Evolutionary conservation across 1,284 basidiomycete species (phyloP).

Genomic region (Ustanciosporium gigantosporum): DNA sequence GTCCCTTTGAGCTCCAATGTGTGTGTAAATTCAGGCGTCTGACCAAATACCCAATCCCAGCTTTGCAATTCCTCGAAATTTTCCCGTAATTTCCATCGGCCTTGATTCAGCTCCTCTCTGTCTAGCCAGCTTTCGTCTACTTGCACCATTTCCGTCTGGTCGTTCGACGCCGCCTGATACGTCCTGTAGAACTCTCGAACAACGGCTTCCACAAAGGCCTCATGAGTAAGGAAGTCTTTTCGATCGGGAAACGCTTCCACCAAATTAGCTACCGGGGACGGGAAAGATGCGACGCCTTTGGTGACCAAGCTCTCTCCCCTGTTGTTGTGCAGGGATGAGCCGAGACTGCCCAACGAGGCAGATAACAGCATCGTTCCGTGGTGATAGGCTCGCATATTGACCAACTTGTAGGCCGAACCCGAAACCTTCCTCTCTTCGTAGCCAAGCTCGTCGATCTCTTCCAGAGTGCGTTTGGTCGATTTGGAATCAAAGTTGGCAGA

Average conservation of each 20-base stretch:
- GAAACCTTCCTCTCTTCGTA: constrained; percentile 71
- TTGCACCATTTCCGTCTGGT: background rate
- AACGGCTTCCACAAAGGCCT: constrained; percentile 74
- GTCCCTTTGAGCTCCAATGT: constrained; percentile 12
- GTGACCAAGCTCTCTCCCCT: constrained; percentile 74
- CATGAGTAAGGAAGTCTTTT: constrained; percentile 67
- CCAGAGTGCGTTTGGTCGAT: constrained; percentile 4
- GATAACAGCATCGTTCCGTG: constrained; percentile 97
- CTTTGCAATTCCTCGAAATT: constrained; percentile 65
- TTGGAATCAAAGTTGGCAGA: constrained; percentile 72
- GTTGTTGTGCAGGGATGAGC: constrained; percentile 66
- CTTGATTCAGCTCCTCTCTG: constrained; percentile 5
- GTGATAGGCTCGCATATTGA: constrained; percentile 87
- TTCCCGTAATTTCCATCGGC: constrained; percentile 14
- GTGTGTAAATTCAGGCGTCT: constrained; percentile 85
- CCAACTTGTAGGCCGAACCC: constrained; percentile 96
- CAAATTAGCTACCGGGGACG: constrained; percentile 87
- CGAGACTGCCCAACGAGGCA: constrained; percentile 41
- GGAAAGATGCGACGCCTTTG: constrained; percentile 86
- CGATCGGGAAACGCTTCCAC: constrained; percentile 65
- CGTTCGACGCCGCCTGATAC: constrained; percentile 63
- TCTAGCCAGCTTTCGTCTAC: constrained; percentile 25
- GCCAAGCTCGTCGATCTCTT: constrained; percentile 6
- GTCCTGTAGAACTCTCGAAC: constrained; percentile 71
- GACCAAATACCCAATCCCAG: constrained; percentile 92